Evolutionary conservation across 2,329 filamentous ascomycete genomes (phyloP).

Genomic region (Lachnellula subtilissima): DNA sequence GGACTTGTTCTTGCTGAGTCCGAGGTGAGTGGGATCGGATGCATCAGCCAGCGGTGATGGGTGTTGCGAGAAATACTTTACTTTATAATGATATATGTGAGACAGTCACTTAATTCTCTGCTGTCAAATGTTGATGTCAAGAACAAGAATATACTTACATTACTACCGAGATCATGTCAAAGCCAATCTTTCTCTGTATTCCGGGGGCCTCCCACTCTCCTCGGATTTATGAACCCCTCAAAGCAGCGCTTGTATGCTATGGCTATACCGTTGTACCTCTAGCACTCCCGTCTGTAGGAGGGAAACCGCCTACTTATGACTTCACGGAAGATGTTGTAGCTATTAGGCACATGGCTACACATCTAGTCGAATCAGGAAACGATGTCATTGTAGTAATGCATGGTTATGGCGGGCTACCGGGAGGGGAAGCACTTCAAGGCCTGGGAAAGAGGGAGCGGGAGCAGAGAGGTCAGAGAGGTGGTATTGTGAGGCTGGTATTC

Average conservation of each 20-base stretch:
- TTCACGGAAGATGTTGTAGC: constrained; percentile 37
- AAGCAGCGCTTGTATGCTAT: constrained; percentile 28
- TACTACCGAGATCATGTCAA: constrained; percentile 18
- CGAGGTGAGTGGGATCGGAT: neutral
- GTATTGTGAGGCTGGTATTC: constrained; percentile 33
- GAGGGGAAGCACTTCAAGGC: constrained; percentile 23
- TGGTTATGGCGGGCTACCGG: constrained; percentile 23
- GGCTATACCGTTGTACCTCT: constrained; percentile 31
- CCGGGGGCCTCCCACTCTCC: constrained; percentile 37
- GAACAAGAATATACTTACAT: neutral
- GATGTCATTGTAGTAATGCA: constrained; percentile 27
- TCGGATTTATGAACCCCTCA: constrained; percentile 34
- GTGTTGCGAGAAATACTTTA: neutral
- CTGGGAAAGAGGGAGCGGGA: constrained; percentile 23
- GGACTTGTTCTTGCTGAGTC: neutral
- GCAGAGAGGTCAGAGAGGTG: constrained; percentile 16
- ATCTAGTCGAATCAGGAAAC: constrained; percentile 32
- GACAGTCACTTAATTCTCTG: neutral
- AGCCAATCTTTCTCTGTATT: constrained; percentile 37
- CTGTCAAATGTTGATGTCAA: neutral
- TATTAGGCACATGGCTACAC: constrained; percentile 30
- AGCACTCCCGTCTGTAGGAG: constrained; percentile 34
- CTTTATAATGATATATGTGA: neutral
- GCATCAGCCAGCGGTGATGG: neutral
- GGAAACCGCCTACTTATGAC: constrained; percentile 27